Conservation (phyloP, 2,329 filamentous ascomycete species). For the Fusarium oxysporum region DNA sequence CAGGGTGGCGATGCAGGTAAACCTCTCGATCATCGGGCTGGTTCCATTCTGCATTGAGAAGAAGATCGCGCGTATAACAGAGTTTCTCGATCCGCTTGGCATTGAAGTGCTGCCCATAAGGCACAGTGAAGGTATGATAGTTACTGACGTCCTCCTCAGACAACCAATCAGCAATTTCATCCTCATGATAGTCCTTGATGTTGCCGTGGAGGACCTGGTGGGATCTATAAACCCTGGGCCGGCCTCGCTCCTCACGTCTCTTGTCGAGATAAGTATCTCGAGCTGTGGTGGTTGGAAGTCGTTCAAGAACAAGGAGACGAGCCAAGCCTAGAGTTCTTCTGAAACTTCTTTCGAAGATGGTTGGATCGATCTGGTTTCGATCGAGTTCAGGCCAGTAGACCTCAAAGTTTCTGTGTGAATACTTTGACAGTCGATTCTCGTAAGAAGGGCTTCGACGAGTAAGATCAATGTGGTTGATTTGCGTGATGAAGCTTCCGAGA, state of each 20-base stretch:
- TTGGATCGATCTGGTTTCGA: slow-evolving; percentile 81
- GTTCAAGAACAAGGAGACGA: slow-evolving; percentile 82
- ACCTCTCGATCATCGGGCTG: slow-evolving; percentile 79
- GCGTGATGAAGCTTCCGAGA: slow-evolving; percentile 81
- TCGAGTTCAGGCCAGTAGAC: slow-evolving; percentile 83
- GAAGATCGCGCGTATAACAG: slow-evolving; percentile 82
- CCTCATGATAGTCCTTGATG: slow-evolving; percentile 80
- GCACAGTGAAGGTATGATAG: slow-evolving; percentile 82
- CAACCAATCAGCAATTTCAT: slow-evolving; percentile 87
- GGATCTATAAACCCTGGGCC: slow-evolving; percentile 65
- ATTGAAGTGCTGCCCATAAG: slow-evolving; percentile 71
- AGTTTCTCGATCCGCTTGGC: slow-evolving; percentile 83
- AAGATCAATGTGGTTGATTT: slow-evolving; percentile 84
- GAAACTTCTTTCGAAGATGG: slow-evolving; percentile 87
- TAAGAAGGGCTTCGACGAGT: slow-evolving; percentile 85
- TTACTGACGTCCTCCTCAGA: slow-evolving; percentile 80
- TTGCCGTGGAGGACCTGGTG: slow-evolving; percentile 66
- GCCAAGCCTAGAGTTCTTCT: slow-evolving; percentile 80
- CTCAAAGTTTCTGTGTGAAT: slow-evolving; percentile 86
- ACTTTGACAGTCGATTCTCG: slow-evolving; percentile 87
- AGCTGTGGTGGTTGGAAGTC: slow-evolving; percentile 75
- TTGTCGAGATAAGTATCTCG: slow-evolving; percentile 78
- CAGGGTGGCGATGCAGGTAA: slow-evolving; percentile 84
- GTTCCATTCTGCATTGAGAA: slow-evolving; percentile 91
- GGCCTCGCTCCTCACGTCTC: slow-evolving; percentile 77